Percentiles rank a stretch among this genome's conserved stretches.
phyloP scores from a whole-genome alignment of 164 flowering plant species.

The Annona cherimola region DNA sequence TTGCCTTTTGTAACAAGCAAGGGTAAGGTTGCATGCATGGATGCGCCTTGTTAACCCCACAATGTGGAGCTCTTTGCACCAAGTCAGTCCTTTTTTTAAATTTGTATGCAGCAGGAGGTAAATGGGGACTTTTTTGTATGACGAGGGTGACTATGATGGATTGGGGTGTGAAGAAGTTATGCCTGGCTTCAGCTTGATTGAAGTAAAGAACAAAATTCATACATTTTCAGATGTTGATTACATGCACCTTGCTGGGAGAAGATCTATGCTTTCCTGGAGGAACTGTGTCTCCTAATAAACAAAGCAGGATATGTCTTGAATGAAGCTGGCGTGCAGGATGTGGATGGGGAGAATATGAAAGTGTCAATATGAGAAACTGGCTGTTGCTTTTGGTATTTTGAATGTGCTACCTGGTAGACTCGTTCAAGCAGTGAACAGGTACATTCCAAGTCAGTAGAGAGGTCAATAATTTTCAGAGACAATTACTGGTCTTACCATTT shows the following conservation, averaged over 20 bases:
- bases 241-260: conserved; percentile 51
- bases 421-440: conserved; percentile 72
- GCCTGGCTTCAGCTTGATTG: conserved; percentile 88
- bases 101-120: conserved; percentile 76
- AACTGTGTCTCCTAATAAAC: conserved; percentile 54
- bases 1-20: no score
- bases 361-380: conserved; percentile 84
- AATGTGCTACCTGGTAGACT: conserved; percentile 68
- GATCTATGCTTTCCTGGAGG: conserved; percentile 72
- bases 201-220: conserved; percentile 67
- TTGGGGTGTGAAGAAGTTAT: conserved; percentile 48
- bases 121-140: conserved; percentile 61
- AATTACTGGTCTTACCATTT: conserved; percentile 88
- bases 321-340: conserved; percentile 83
- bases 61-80: no score
- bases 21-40: no score
- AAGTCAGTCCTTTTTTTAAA: conserved; percentile 43
- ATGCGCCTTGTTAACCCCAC: no score
- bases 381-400: conserved; percentile 82
- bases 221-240: conserved; percentile 70
- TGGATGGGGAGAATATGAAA: conserved; percentile 85
- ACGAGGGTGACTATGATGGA: conserved; percentile 78
- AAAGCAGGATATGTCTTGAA: conserved; percentile 55
- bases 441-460: conserved; percentile 53
- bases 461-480: conserved; percentile 73